Percentiles rank a stretch among this genome's conserved stretches.
Evolutionary conservation across 441 rosid species (phyloP).

Genomic region (Populus hybrid): DNA sequence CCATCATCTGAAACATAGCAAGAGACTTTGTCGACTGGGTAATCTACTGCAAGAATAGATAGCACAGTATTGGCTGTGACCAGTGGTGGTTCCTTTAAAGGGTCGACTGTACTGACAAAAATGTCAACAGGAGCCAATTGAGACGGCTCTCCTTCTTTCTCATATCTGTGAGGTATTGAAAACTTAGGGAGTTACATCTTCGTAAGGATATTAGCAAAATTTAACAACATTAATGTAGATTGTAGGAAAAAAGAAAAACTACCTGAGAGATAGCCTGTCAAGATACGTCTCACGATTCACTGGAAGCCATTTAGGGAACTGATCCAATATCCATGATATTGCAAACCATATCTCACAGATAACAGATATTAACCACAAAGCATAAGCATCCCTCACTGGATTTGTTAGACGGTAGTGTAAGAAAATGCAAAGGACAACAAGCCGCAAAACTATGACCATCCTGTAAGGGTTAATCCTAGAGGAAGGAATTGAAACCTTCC

Average conservation of each 20-base stretch:
- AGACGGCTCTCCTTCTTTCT: constrained; percentile 37
- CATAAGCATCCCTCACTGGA: constrained; percentile 34
- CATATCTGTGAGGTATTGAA: constrained; percentile 25
- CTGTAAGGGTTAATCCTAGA: constrained; percentile 46
- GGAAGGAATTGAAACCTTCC: constrained; percentile 37
- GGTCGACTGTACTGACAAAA: constrained; percentile 41
- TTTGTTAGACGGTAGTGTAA: constrained; percentile 41
- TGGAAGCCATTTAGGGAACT: constrained; percentile 48
- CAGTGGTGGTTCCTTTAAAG: constrained; percentile 37
- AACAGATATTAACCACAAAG: constrained; percentile 40
- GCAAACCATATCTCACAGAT: constrained; percentile 48
- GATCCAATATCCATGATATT: constrained; percentile 43
- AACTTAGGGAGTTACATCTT: background rate
- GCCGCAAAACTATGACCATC: constrained; percentile 42
- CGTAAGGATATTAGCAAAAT: background rate
- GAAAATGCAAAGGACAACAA: constrained; percentile 34
- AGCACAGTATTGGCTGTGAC: constrained; percentile 37
- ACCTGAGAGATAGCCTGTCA: constrained; percentile 40
- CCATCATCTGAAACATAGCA: constrained; percentile 43
- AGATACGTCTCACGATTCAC: constrained; percentile 46
- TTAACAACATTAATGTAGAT: background rate
- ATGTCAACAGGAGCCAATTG: constrained; percentile 36
- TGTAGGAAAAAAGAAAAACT: constrained; percentile 1
- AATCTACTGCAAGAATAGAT: constrained; percentile 37
- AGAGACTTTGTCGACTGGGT: constrained; percentile 37